These are phyloP conservation scores for Blumeria graminis DNA, from an alignment of 2,329 filamentous ascomycete genomes.

Conservation along the genomic window DNA sequence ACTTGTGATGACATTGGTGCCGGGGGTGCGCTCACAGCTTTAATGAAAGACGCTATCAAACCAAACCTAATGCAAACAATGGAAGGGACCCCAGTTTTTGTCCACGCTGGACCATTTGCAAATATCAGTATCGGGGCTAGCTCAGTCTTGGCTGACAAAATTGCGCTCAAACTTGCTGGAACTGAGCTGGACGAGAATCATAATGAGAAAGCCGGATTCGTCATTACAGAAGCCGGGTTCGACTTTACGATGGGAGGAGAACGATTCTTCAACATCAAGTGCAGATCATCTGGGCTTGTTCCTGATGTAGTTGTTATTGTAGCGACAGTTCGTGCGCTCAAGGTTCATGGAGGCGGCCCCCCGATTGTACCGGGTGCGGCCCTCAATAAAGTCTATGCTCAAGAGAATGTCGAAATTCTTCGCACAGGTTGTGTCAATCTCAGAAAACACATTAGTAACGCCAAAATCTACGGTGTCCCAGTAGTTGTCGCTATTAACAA, in stretches of 20 bases:
- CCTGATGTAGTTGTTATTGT: constrained; percentile 91
- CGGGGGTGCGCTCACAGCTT: constrained; percentile 71
- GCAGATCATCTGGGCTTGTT: constrained; percentile 72
- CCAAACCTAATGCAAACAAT: constrained; percentile 97
- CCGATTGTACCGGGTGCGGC: constrained; percentile 70
- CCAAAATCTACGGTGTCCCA: constrained; percentile 68
- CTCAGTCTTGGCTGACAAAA: constrained; percentile 81
- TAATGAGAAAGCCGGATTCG: constrained; percentile 63
- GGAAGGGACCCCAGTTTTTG: constrained; percentile 90
- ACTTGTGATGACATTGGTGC: constrained; percentile 91
- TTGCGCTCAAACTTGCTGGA: constrained; percentile 85
- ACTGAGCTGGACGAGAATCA: constrained; percentile 82
- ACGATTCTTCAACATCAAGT: constrained; percentile 99
- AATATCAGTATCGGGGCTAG: constrained; percentile 97
- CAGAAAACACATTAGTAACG: constrained; percentile 84
- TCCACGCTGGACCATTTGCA: constrained; percentile 90
- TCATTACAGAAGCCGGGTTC: constrained; percentile 91
- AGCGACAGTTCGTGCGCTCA: constrained; percentile 81
- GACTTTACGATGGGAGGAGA: constrained; percentile 99
- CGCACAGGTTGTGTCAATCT: constrained; percentile 81
- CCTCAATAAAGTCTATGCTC: constrained; percentile 68
- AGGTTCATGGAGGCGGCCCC: constrained; percentile 92
- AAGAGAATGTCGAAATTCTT: constrained; percentile 82
- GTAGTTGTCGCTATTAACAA: constrained; percentile 96
- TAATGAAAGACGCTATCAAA: constrained; percentile 98